Evolutionary conservation across 768 basidiomycete species (phyloP).

Genomic region (Hemileccinum rubropunctum): DNA sequence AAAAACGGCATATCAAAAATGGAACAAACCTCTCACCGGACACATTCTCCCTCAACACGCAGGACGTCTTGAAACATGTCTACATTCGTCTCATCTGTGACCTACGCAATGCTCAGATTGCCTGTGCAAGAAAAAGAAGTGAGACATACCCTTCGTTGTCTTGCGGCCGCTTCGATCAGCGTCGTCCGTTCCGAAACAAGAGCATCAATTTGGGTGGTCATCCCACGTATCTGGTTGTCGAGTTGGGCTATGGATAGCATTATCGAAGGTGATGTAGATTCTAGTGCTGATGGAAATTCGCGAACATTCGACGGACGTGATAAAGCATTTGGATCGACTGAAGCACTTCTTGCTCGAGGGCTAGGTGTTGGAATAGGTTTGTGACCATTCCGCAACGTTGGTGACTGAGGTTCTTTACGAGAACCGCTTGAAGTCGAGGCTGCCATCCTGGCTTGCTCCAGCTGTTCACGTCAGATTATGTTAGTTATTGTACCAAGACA

Average conservation of each 20-base stretch:
- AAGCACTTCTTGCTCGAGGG: constrained; percentile 21
- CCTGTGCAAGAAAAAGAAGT: not conserved
- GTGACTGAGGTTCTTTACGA: not conserved
- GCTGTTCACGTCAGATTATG: constrained; percentile 8
- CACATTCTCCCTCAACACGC: constrained; percentile 35
- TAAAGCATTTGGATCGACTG: constrained; percentile 15
- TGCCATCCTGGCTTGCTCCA: constrained; percentile 20
- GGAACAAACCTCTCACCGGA: constrained; percentile 25
- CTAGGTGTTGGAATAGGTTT: not conserved
- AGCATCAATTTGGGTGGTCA: constrained; percentile 35
- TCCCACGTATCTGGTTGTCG: constrained; percentile 35
- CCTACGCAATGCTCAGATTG: constrained; percentile 2
- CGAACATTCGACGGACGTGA: constrained; percentile 1
- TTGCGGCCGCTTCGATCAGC: constrained; percentile 23
- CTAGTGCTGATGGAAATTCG: not conserved
- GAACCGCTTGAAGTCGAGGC: constrained; percentile 1
- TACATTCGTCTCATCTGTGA: constrained; percentile 12
- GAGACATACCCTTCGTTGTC: constrained; percentile 23
- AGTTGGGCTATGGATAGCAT: constrained; percentile 29
- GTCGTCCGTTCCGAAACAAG: constrained; percentile 37
- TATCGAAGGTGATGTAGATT: constrained; percentile 4
- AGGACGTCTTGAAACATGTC: constrained; percentile 25
- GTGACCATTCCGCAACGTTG: not conserved
- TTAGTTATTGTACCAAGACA: not conserved
- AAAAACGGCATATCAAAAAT: not conserved